These are phyloP conservation scores for Entamoeba invadens DNA, from an alignment of 208 protist species.

Conservation along the genomic window DNA sequence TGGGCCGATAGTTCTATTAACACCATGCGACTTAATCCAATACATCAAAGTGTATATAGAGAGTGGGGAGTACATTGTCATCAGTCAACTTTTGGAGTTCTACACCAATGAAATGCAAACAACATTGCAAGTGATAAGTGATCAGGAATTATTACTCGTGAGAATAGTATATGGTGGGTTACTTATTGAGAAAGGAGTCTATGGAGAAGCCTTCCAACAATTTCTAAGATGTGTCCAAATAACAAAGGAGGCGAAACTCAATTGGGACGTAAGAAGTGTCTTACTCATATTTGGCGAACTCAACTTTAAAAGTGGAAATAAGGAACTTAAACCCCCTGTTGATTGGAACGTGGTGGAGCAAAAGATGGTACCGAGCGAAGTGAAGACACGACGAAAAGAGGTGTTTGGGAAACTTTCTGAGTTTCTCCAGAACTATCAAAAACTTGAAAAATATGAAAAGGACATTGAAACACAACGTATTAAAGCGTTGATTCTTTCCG, in stretches of 20 bases:
- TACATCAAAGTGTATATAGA: background rate
- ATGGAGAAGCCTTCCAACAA: background rate
- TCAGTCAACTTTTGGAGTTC: background rate
- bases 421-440: background rate
- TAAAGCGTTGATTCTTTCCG: background rate
- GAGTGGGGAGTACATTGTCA: background rate
- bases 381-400: background rate
- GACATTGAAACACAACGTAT: background rate
- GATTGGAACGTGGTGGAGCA: background rate
- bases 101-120: background rate
- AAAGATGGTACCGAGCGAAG: background rate
- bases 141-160: background rate
- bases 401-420: background rate
- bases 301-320: too few species aligned
- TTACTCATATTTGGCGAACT: background rate
- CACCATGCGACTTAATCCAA: background rate
- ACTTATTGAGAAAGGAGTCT: background rate
- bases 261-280: background rate
- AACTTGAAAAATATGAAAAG: background rate
- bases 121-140: background rate
- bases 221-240: background rate
- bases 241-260: background rate
- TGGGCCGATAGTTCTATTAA: background rate
- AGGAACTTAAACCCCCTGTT: background rate
- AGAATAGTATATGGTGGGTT: background rate